Conservation (phyloP, 805 yeast genomes). For the Candida silvicultrix region DNA sequence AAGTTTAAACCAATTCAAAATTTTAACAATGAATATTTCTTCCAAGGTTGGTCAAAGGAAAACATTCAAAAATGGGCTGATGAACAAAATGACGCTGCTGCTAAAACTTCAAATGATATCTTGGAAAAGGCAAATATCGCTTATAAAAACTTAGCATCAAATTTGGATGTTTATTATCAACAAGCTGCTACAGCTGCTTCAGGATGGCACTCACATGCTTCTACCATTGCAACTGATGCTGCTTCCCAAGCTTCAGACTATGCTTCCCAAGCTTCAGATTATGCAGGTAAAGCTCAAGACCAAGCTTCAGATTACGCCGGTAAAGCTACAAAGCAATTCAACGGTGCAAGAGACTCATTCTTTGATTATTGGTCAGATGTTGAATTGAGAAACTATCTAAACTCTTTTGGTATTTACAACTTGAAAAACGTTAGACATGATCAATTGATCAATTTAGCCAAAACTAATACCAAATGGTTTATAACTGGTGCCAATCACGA, state of each 20-base stretch:
- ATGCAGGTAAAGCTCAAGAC: constrained; percentile 6
- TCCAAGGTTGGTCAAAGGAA: constrained; percentile 33
- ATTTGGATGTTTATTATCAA: constrained; percentile 8
- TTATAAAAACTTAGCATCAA: constrained; percentile 13
- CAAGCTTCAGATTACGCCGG: constrained; percentile 8
- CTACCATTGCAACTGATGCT: constrained; percentile 11
- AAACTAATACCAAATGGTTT: constrained; percentile 35
- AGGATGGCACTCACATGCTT: constrained; percentile 3
- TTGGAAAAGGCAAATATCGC: constrained; percentile 18
- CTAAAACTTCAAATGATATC: constrained; percentile 14
- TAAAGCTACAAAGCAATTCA: constrained; percentile 3
- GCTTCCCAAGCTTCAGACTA: constrained; percentile 14
- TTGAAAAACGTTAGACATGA: constrained; percentile 23
- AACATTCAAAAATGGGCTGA: constrained; percentile 34
- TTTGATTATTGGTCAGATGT: constrained; percentile 36
- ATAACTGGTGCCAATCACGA: constrained; percentile 20
- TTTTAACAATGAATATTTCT: constrained; percentile 24
- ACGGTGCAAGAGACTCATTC: constrained; percentile 16
- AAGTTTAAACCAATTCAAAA: constrained; percentile 29
- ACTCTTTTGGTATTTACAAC: constrained; percentile 33
- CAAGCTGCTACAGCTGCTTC: constrained; percentile 12
- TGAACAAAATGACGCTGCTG: constrained; percentile 23
- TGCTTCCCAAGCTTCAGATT: constrained; percentile 8
- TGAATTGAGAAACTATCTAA: constrained; percentile 35
- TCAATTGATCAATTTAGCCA: constrained; percentile 32